Evolutionary conservation across 768 basidiomycete genomes (phyloP).

Genomic region (Mycena maculata): DNA sequence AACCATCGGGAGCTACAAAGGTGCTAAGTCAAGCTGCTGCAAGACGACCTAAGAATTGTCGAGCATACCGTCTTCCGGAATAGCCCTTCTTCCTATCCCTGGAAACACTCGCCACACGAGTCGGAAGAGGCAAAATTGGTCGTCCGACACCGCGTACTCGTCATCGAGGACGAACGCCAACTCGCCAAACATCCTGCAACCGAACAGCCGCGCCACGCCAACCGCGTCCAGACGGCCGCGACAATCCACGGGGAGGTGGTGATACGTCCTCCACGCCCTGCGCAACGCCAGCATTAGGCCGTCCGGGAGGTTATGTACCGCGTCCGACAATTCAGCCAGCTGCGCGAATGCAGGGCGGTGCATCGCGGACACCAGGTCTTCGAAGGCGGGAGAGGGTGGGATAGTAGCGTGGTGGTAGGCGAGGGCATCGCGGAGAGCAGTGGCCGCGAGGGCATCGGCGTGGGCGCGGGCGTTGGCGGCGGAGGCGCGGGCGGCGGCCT

Average conservation of each 20-base stretch:
- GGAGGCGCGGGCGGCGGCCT: neutral
- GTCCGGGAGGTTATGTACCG: neutral
- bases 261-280: neutral
- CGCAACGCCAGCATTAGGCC: neutral
- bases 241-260: neutral
- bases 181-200: neutral
- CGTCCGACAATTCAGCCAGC: neutral
- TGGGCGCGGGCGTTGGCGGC: neutral
- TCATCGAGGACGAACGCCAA: neutral
- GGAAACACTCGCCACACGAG: neutral
- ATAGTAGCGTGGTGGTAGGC: neutral
- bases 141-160: neutral
- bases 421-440: neutral
- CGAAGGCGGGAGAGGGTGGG: neutral
- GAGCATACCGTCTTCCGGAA: neutral
- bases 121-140: neutral
- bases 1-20: neutral
- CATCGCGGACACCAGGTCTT: neutral
- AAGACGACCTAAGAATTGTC: neutral
- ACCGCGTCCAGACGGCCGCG: neutral
- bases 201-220: neutral
- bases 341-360: neutral
- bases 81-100: neutral
- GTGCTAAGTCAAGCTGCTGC: neutral
- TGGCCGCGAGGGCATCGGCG: neutral